Base-by-base conservation (phyloP, 2,329 filamentous ascomycete genomes). In the Colletotrichum sp. region DNA sequence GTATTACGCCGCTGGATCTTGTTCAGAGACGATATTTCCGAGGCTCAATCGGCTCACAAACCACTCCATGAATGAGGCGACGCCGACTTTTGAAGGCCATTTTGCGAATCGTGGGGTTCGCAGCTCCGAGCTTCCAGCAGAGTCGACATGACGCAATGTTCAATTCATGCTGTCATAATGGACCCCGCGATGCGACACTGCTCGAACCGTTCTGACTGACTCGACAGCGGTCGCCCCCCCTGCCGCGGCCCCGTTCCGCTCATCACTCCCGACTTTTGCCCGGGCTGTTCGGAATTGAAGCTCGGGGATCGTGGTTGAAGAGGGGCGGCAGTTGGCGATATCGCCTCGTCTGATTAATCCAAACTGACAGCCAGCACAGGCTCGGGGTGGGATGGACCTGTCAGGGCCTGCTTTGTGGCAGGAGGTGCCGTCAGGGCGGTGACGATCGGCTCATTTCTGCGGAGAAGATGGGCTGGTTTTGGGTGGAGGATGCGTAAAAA, bases 111-210 rank as follows among this genome's bases (percentile, higher is more conserved):
- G 44, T 69, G 57, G 26, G 62, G 44, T 60, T 59, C 60, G 24
- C 26, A 49, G 34, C 24, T 15, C 26, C 34, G 18, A 49, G 64
- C n/a, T 69, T 67, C 64, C n/a, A 64, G 52, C 10, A 49, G 57
- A 6, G 59, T 69, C 57, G 49, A 9, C 64, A 73, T 76, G 73
- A 76, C 73, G 73, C 73, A 73, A 76, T 76, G 34, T 49, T 21
- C 32, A 28, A 69, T 6, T 60, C 44, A 73, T 65, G 62, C 26
- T 57, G 70, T 72, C 73, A 76, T 68, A 39, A 62, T 36, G 57
- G 59, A 44, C n/a, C 49, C 55, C 18, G 44, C 57, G 49, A 73
- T 72, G 44, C 63, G 57, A 68, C 69, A 55, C 65, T 49, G 67
- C 57, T 49, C 44, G 26, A 34, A 8, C 24, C 18, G 12, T n/a